Percentiles rank a stretch among this genome's conserved stretches.
Conservation (phyloP, 2,329 filamentous ascomycete species). For the Phaeosphaeriaceae sp. region DNA sequence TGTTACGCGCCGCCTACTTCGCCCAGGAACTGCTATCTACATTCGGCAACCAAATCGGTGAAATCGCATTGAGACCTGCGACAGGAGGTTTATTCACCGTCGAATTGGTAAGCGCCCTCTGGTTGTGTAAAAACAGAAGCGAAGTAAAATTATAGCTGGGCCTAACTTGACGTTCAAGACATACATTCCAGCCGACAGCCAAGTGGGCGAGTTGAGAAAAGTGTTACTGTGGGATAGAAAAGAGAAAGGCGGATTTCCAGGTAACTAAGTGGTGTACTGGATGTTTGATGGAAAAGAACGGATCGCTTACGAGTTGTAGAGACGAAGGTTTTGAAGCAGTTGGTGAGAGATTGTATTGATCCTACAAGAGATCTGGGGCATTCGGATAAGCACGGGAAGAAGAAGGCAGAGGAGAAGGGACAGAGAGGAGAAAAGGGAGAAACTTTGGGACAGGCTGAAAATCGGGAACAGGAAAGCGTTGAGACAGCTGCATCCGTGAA, state of each 20-base stretch:
- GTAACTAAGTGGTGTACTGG: conserved; percentile 51
- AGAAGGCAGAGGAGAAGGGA: conserved; percentile 30
- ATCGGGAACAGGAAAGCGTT: background rate
- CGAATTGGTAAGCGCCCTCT: conserved; percentile 60
- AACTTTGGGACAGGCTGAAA: background rate
- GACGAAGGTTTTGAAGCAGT: conserved; percentile 87
- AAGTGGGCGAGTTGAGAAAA: conserved; percentile 47
- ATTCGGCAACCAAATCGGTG: conserved; percentile 81
- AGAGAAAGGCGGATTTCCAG: conserved; percentile 83
- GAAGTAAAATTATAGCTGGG: too few relatives aligned
- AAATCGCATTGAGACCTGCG: conserved; percentile 83
- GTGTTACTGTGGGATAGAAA: conserved; percentile 87
- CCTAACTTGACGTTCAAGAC: conserved; percentile 27
- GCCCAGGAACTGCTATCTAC: conserved; percentile 95
- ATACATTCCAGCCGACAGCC: conserved; percentile 20
- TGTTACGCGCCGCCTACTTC: conserved; percentile 85
- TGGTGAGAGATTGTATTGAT: conserved; percentile 81
- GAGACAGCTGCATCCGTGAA: conserved; percentile 21
- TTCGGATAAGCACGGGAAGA: conserved; percentile 53
- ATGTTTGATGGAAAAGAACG: background rate
- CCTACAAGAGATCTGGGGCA: conserved; percentile 81
- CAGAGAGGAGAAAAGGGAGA: conserved; percentile 6
- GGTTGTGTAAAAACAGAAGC: background rate
- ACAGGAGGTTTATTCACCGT: conserved; percentile 87
- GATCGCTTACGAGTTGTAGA: conserved; percentile 56